Evolutionary conservation across 1,139 yeast genomes (phyloP), one percentile per base, ranked within the genome.

Genomic region (Candida pseudoviswanathii): DNA sequence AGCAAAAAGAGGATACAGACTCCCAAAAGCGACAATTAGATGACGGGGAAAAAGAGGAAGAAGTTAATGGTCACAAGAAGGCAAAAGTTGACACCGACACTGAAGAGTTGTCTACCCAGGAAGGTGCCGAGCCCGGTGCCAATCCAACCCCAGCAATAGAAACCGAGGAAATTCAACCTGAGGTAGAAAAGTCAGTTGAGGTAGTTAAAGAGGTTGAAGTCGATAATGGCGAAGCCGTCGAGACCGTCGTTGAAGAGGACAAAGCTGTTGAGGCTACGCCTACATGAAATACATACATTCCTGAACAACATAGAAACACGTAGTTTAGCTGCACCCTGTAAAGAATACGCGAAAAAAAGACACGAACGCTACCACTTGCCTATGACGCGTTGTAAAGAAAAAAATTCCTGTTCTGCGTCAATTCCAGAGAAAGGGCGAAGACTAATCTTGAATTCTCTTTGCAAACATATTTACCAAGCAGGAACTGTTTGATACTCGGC

Each of bases 11-110:
- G n/a, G 22, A 34, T 36, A 9, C 44, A 43, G 16, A 10, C 44
- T 44, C 48, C 10, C 21, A 24, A 11, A 51, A 50, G 42, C 26
- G 49, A 33, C n/a, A n/a, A 29, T 32, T 39, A 27, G 50, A 44
- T 8, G 43, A 46, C 9, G 44, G 10, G n/a, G 29, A 36, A 5
- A 16, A 27, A 7, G 48, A 16, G 16, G 16, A 42, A 6, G 30
- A 7, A 22, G 36, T 25, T 6, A 32, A 10, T 29, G 45, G 29
- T 6, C 33, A 36, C 21, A 47, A 47, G 33, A 29, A 56, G 49
- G 10, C 48, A 48, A 26, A 48, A 29, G 9, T 43, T 25, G 51
- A 34, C 24, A 8, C n/a, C 25, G n/a, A 36, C 10, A 6, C 22
- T 8, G 27, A 7, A 22, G 11, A 36, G 9, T 5, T 21, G 6